A percentile compares a stretch with the other conserved stretches of the same genome.
phyloP scores from a whole-genome alignment of 768 basidiomycete species.

The Candolleomyces aberdarensis region DNA sequence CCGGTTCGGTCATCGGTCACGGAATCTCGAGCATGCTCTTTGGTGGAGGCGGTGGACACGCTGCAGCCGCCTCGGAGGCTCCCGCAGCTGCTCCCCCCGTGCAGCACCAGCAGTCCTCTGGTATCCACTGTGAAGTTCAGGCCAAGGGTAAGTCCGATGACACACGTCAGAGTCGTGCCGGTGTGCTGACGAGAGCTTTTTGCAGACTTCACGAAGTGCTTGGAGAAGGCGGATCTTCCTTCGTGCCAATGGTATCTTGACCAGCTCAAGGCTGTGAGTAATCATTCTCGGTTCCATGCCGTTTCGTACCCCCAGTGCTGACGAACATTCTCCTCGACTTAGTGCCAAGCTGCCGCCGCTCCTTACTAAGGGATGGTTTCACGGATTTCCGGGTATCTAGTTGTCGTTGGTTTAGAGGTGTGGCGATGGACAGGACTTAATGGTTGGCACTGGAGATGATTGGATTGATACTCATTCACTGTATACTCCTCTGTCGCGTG shows the following conservation, averaged over 20 bases:
- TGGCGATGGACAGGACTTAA: not conserved
- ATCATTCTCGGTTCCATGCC: not conserved
- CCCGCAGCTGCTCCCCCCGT: slow-evolving; percentile 46
- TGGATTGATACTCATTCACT: not conserved
- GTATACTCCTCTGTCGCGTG: not conserved
- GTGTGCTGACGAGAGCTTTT: not conserved
- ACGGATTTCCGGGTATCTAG: not conserved
- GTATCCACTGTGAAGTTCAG: slow-evolving; percentile 67
- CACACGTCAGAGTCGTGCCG: not conserved
- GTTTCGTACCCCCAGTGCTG: slow-evolving; percentile 5
- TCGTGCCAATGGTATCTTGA: slow-evolving; percentile 87
- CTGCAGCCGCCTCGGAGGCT: slow-evolving; percentile 39
- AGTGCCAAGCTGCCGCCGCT: slow-evolving; percentile 78
- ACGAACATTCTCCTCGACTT: slow-evolving; percentile 3
- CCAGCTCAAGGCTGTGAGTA: slow-evolving; percentile 80
- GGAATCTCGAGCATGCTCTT: slow-evolving; percentile 91
- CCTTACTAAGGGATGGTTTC: slow-evolving; percentile 20
- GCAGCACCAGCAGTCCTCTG: slow-evolving; percentile 43
- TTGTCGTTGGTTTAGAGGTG: not conserved
- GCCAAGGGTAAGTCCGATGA: slow-evolving; percentile 60
- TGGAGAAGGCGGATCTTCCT: slow-evolving; percentile 76
- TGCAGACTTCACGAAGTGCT: slow-evolving; percentile 78
- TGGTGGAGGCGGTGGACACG: slow-evolving; percentile 54
- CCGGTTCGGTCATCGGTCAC: slow-evolving; percentile 86
- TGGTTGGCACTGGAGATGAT: not conserved